phyloP scores from a whole-genome alignment of 192 early-diverging fungal genomes.

The Phlyctochytrium planicorne region DNA sequence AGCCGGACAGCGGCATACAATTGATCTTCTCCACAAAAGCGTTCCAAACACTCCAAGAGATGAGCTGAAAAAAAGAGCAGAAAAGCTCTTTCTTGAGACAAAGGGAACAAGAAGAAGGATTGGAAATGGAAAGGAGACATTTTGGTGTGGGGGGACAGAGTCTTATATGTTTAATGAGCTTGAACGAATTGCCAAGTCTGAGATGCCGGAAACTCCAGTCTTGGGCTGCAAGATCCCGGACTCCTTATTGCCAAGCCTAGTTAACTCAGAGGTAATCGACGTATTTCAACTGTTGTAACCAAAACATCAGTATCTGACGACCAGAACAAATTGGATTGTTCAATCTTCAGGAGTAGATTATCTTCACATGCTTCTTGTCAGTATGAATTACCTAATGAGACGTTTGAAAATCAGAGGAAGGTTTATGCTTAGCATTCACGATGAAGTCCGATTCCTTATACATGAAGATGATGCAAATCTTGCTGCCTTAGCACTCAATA shows the following conservation, averaged over 20 bases:
- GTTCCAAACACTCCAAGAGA: slow-evolving; percentile 66
- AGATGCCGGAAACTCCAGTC: slow-evolving; percentile 80
- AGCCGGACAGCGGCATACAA: slow-evolving; percentile 82
- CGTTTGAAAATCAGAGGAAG: slow-evolving; percentile 76
- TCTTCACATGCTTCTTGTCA: slow-evolving; percentile 84
- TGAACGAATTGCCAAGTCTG: slow-evolving; percentile 72
- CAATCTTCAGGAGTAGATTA: slow-evolving; percentile 99
- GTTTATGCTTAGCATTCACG: slow-evolving; percentile 90
- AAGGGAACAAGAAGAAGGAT: slow-evolving; percentile 68
- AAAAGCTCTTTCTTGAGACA: slow-evolving; percentile 72
- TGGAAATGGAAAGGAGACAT: slow-evolving; percentile 25
- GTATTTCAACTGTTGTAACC: slow-evolving; percentile 9
- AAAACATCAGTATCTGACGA: slow-evolving; percentile 73
- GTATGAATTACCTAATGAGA: slow-evolving; percentile 79
- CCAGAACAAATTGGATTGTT: slow-evolving; percentile 95
- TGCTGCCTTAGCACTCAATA: slow-evolving; percentile 82
- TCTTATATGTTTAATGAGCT: slow-evolving; percentile 93
- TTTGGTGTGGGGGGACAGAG: slow-evolving; percentile 91
- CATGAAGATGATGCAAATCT: slow-evolving; percentile 69
- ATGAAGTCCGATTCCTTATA: slow-evolving; percentile 90
- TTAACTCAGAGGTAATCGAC: slow-evolving; percentile 35
- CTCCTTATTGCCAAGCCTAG: slow-evolving; percentile 56
- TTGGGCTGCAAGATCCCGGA: slow-evolving; percentile 87
- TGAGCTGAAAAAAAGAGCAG: slow-evolving; percentile 65
- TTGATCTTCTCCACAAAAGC: slow-evolving; percentile 74